A percentile compares a stretch with the other conserved stretches of the same genome.
phyloP scores from a whole-genome alignment of 23 red algal genomes.

The Gracilaria gracilis region DNA sequence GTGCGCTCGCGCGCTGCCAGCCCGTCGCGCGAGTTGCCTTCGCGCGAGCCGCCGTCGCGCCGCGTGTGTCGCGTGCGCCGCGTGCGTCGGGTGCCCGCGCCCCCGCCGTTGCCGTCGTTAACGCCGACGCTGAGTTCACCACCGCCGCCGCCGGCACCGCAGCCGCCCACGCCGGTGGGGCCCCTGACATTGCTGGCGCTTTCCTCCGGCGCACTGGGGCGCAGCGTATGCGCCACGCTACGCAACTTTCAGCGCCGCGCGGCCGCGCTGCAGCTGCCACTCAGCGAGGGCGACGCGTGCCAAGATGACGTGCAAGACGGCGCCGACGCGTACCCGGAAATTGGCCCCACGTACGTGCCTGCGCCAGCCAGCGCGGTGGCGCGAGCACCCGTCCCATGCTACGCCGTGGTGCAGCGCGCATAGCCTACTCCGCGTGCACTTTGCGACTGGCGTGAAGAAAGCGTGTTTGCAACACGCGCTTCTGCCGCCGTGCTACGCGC shows the following conservation, averaged over 20 bases:
- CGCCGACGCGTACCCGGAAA: constrained; percentile 56
- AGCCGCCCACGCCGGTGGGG: background rate
- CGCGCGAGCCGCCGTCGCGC: background rate
- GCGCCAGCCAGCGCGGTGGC: constrained; percentile 5
- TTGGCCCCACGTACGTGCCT: constrained; percentile 69
- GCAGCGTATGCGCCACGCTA: constrained; percentile 64
- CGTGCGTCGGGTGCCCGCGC: background rate
- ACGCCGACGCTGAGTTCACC: too few relatives aligned
- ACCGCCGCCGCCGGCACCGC: background rate
- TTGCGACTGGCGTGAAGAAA: constrained; percentile 45
- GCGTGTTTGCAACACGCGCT: constrained; percentile 4
- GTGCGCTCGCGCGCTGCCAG: background rate
- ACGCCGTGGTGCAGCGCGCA: constrained; percentile 76
- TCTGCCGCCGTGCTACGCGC: constrained; percentile 49
- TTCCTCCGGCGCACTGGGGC: constrained; percentile 31
- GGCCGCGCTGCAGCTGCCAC: background rate
- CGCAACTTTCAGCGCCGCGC: constrained; percentile 62
- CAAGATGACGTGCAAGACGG: background rate
- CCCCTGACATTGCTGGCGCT: background rate
- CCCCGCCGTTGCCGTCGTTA: too few relatives aligned
- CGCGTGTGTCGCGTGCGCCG: too few relatives aligned
- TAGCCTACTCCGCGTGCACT: constrained; percentile 51
- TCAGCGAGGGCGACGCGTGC: background rate
- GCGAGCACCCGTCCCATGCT: constrained; percentile 47
- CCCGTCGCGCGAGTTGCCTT: constrained; percentile 1